Evolutionary conservation across 2,329 filamentous ascomycete species (phyloP).

Genomic region (Remersonia thermophila): DNA sequence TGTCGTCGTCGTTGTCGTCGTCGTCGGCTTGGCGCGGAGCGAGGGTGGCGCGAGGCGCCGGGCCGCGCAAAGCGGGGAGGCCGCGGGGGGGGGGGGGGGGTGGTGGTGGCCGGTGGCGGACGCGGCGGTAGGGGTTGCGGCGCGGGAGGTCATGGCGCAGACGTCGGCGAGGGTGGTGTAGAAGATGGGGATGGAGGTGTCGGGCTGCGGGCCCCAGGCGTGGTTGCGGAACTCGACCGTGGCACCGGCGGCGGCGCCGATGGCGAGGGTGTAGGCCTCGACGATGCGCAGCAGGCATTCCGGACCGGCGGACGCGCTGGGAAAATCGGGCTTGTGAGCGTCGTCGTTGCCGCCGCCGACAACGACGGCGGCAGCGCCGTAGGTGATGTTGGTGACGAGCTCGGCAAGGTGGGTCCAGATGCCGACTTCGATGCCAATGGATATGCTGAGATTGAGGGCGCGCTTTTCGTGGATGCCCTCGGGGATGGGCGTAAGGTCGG

Average conservation of each 20-base stretch:
- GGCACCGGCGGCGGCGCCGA: constrained; percentile 43
- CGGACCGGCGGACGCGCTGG: too few species aligned
- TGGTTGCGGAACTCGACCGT: constrained; percentile 30
- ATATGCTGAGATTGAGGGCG: constrained; percentile 17
- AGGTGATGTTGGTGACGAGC: constrained; percentile 39
- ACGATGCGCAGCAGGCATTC: constrained; percentile 34
- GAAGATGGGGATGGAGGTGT: constrained; percentile 37
- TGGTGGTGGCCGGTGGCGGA: constrained; percentile 11
- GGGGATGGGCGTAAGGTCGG: not conserved
- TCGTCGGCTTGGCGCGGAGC: constrained; percentile 11
- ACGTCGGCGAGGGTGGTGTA: constrained; percentile 36
- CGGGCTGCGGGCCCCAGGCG: constrained; percentile 38
- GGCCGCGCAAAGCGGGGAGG: too few species aligned
- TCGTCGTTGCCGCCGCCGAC: too few species aligned
- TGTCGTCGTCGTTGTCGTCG: constrained; percentile 12
- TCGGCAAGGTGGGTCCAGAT: constrained; percentile 42
- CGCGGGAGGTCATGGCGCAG: constrained; percentile 25
- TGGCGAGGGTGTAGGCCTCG: constrained; percentile 37
- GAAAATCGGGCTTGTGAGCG: constrained; percentile 8
- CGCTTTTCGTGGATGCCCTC: not conserved
- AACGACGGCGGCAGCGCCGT: constrained; percentile 16
- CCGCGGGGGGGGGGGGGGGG: too few species aligned
- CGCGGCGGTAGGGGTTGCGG: constrained; percentile 13
- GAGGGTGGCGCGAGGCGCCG: too few species aligned
- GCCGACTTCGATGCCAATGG: constrained; percentile 34